Conservation (phyloP, 495 filamentous ascomycete species). For the Daldinia bambusicola region DNA sequence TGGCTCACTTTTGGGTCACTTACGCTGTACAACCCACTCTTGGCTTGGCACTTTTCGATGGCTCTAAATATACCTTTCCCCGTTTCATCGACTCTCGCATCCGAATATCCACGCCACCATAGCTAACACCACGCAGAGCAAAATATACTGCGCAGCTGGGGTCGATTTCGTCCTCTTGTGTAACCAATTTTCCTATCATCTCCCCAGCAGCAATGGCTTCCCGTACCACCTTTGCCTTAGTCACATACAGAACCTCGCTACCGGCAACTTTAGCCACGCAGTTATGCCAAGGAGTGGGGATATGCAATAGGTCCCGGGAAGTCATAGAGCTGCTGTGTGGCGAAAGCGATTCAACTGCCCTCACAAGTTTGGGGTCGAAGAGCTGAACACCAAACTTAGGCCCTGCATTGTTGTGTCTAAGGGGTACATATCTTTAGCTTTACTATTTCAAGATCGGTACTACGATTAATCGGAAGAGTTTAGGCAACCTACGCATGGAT, state of each 20-base stretch:
- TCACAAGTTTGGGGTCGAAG: slow-evolving; percentile 42
- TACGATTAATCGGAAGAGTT: not conserved
- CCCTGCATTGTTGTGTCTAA: slow-evolving; percentile 51
- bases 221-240: slow-evolving; percentile 42
- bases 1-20: slow-evolving; percentile 18
- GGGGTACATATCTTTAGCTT: slow-evolving; percentile 11
- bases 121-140: not conserved
- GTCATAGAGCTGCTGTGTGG: slow-evolving; percentile 21
- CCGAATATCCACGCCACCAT: not conserved
- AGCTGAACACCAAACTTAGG: slow-evolving; percentile 57
- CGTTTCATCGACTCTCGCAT: slow-evolving; percentile 8
- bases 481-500: slow-evolving; percentile 50
- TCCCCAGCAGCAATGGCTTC: slow-evolving; percentile 32
- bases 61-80: not conserved
- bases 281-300: slow-evolving; percentile 60
- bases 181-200: slow-evolving; percentile 25
- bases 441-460: not conserved
- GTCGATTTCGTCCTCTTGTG: slow-evolving; percentile 5
- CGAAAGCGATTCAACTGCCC: slow-evolving; percentile 42
- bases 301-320: slow-evolving; percentile 51
- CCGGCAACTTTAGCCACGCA: slow-evolving; percentile 49
- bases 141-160: slow-evolving; percentile 17
- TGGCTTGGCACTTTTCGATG: not conserved
- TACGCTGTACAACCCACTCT: slow-evolving; percentile 18
- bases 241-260: slow-evolving; percentile 42